Evolutionary conservation across 139 green algal species (phyloP).

Genomic region (Axilococcus clingmanii): DNA sequence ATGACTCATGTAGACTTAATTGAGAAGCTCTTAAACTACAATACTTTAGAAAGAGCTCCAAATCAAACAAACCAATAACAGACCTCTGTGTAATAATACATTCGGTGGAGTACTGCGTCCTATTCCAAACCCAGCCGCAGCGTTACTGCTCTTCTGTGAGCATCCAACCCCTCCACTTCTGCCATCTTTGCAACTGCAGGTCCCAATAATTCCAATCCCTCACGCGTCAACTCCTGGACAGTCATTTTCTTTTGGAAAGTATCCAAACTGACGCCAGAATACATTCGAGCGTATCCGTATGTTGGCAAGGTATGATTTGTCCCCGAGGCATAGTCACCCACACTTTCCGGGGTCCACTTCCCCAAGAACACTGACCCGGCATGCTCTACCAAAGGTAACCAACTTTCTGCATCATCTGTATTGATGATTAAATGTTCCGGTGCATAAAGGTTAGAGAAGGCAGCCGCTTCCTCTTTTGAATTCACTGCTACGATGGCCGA

Average conservation of each 20-base stretch:
- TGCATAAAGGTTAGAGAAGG: conserved; percentile 91
- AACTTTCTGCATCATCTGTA: conserved; percentile 73
- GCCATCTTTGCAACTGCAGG: conserved; percentile 92
- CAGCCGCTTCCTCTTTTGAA: conserved; percentile 51
- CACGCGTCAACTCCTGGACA: conserved; percentile 72
- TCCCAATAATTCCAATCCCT: conserved; percentile 73
- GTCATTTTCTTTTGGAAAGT: conserved; percentile 97
- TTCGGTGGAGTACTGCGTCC: not conserved
- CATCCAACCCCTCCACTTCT: conserved; percentile 87
- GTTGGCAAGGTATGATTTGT: conserved; percentile 98
- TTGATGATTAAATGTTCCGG: conserved; percentile 99
- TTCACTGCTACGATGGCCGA: conserved; percentile 62
- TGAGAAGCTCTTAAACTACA: conserved; percentile 98
- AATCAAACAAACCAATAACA: conserved; percentile 2
- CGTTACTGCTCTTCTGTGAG: conserved; percentile 87
- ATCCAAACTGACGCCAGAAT: conserved; percentile 90
- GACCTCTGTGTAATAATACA: not conserved
- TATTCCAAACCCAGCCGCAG: conserved; percentile 53
- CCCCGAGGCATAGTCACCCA: conserved; percentile 95
- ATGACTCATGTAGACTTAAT: conserved; percentile 96
- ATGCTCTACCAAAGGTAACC: conserved; percentile 76
- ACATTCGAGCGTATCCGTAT: conserved; percentile 98
- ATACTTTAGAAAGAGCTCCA: conserved; percentile 64
- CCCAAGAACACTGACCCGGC: conserved; percentile 93
- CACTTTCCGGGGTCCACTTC: conserved; percentile 86